These are phyloP conservation scores for Arctostaphylos glauca DNA, from an alignment of 148 eudicot genomes.

Conservation along the genomic window DNA sequence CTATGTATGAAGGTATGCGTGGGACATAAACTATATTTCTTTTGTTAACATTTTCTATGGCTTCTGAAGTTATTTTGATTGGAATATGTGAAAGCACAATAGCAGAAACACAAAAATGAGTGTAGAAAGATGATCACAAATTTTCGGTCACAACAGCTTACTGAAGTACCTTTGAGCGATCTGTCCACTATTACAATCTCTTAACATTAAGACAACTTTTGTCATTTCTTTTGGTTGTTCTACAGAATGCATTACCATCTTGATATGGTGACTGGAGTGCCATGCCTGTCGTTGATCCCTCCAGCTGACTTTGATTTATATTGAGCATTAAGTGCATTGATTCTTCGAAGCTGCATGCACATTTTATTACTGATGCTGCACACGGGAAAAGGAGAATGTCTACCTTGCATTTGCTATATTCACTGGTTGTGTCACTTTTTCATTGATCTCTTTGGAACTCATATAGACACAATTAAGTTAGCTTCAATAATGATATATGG, in stretches of 20 bases:
- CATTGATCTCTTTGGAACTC: background rate
- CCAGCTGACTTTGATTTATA: background rate
- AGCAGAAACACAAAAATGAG: background rate
- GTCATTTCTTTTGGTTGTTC: background rate
- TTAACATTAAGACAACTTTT: too few species aligned
- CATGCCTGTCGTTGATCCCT: constrained; percentile 1
- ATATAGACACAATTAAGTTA: too few species aligned
- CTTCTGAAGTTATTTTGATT: background rate
- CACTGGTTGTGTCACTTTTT: background rate
- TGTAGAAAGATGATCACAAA: background rate
- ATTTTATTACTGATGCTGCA: background rate
- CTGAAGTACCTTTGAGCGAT: background rate
- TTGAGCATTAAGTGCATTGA: too few species aligned
- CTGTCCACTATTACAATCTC: too few species aligned
- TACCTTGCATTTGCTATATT: background rate
- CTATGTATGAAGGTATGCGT: too few species aligned
- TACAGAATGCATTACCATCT: too few species aligned
- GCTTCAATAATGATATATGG: too few species aligned
- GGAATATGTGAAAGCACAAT: background rate
- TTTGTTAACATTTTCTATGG: background rate
- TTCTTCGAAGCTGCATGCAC: background rate
- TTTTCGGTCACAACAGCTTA: background rate
- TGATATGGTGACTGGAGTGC: background rate
- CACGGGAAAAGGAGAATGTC: background rate
- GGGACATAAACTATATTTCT: too few species aligned